Evolutionary conservation across 169 alveolate species (phyloP).

Genomic region (Eimeria necatrix): DNA sequence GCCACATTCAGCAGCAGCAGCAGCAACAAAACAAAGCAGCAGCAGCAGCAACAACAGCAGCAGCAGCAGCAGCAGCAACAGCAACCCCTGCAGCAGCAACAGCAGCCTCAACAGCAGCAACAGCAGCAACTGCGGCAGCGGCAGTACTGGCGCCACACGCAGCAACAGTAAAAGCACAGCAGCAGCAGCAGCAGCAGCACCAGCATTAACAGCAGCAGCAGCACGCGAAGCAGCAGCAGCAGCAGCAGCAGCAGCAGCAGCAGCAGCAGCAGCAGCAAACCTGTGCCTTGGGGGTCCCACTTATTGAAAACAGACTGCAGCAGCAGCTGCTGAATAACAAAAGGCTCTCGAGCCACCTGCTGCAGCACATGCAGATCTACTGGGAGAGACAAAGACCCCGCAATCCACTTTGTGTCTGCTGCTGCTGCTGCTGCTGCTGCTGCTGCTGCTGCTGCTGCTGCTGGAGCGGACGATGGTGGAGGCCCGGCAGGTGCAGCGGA

Average conservation of each 20-base stretch:
- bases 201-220: no score
- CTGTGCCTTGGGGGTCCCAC: constrained; percentile 21
- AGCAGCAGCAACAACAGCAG: neutral
- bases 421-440: neutral
- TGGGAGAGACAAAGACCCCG: neutral
- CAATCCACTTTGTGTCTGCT: neutral
- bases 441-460: neutral
- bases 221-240: neutral
- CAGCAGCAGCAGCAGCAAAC: constrained; percentile 23
- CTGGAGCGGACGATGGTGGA: no score
- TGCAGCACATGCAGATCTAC: neutral
- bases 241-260: neutral
- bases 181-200: no score
- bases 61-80: neutral
- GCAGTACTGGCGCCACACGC: no score
- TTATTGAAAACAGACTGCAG: neutral
- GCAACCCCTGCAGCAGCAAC: no score
- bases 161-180: no score
- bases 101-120: no score
- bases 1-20: no score
- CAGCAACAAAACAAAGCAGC: no score
- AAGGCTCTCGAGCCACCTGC: neutral
- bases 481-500: neutral
- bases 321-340: neutral
- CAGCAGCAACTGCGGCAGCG: neutral